Conservation (phyloP, 2,329 filamentous ascomycete species). For the Rasamsonia emersonii region DNA sequence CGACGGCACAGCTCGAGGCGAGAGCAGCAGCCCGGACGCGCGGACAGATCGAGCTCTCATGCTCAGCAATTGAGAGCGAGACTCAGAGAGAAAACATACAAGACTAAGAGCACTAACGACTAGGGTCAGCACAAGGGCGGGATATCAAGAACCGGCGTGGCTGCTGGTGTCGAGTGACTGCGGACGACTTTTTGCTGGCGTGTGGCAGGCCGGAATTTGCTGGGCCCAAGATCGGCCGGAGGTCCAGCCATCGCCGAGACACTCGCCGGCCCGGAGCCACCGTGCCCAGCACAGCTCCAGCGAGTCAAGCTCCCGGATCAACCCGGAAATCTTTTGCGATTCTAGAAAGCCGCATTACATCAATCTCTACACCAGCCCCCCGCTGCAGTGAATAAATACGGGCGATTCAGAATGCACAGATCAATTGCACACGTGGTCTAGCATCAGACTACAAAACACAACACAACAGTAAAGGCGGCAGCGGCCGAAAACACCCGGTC, state of each 20-base stretch:
- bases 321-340: constrained; percentile 4
- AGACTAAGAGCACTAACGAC: too few species aligned
- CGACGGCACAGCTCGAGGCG: constrained; percentile 19
- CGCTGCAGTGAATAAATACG: too few species aligned
- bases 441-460: constrained; percentile 5
- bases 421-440: constrained; percentile 6
- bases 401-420: background rate
- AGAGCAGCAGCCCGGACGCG: constrained; percentile 28
- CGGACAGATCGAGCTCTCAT: constrained; percentile 32
- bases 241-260: too few species aligned
- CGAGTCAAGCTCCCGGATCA: constrained; percentile 6
- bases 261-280: too few species aligned
- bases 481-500: constrained; percentile 9
- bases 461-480: constrained; percentile 5
- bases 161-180: too few species aligned
- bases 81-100: constrained; percentile 1
- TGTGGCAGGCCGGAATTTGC: too few species aligned
- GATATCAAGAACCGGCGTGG: background rate
- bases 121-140: too few species aligned
- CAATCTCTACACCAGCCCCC: too few species aligned
- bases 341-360: too few species aligned
- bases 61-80: constrained; percentile 14
- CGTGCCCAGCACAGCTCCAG: too few species aligned
- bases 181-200: too few species aligned
- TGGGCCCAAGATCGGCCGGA: too few species aligned